Conservation (phyloP, 2,329 filamentous ascomycete species). For the Tolypocladium album region DNA sequence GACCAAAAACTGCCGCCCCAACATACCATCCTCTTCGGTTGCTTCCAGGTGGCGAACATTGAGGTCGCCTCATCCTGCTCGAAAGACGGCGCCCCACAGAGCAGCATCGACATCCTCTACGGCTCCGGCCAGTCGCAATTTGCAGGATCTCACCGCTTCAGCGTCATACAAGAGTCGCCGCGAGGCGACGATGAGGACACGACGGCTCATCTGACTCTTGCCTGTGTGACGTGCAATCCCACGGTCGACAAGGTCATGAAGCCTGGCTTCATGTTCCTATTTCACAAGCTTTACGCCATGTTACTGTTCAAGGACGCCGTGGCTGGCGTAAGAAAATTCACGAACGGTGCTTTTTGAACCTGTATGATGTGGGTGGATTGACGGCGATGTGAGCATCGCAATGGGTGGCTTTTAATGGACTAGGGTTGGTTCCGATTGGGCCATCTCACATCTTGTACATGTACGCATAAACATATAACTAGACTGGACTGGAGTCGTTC, state of each 20-base stretch:
- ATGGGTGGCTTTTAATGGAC: not conserved
- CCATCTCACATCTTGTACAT: not conserved
- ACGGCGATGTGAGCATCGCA: not conserved
- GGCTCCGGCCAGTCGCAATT: constrained; percentile 14
- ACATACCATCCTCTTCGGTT: constrained; percentile 13
- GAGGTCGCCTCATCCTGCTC: not conserved
- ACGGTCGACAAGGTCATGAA: constrained; percentile 7
- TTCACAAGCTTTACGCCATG: constrained; percentile 14
- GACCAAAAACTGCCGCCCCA: constrained; percentile 7
- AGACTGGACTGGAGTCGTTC: not conserved
- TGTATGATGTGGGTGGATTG: not conserved
- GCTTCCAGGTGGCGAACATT: constrained; percentile 14
- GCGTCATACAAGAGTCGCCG: constrained; percentile 8
- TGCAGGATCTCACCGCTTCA: constrained; percentile 18
- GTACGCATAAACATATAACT: not conserved
- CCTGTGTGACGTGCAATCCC: constrained; percentile 16
- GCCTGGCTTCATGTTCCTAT: constrained; percentile 6
- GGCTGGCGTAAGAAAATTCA: not conserved
- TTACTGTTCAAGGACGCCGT: constrained; percentile 15
- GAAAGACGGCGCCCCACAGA: constrained; percentile 3
- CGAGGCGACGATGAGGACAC: not conserved
- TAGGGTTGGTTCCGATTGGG: not conserved
- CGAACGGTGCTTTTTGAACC: not conserved
- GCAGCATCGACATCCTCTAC: constrained; percentile 18
- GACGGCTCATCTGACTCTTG: constrained; percentile 9